phyloP scores from a whole-genome alignment of 2,329 filamentous ascomycete genomes.

The Lachnellula occidentalis region DNA sequence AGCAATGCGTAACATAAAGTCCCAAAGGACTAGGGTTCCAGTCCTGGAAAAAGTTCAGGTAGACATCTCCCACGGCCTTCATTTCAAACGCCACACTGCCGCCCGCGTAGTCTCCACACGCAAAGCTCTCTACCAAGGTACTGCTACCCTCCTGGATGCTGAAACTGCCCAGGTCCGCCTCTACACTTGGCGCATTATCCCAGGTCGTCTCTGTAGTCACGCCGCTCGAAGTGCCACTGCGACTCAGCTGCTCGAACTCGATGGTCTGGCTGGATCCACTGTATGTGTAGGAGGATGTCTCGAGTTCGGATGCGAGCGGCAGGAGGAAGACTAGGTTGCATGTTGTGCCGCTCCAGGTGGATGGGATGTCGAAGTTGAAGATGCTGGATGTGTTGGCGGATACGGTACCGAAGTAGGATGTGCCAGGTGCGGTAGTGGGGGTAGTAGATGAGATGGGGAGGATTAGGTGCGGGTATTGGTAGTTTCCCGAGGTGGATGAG shows the following conservation, averaged over 20 bases:
- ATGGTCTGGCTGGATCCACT: conserved; percentile 46
- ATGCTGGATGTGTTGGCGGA: conserved; percentile 48
- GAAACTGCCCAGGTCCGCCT: conserved; percentile 38
- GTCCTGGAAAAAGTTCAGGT: conserved; percentile 59
- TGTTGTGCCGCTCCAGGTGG: conserved; percentile 46
- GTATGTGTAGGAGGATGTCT: conserved; percentile 53
- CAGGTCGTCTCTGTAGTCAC: conserved; percentile 48
- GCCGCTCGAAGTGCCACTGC: conserved; percentile 13
- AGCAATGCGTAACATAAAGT: conserved; percentile 30
- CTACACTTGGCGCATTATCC: conserved; percentile 44
- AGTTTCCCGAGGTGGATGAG: conserved; percentile 39
- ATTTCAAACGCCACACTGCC: conserved; percentile 48
- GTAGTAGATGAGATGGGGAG: conserved; percentile 43
- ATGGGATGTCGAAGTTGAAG: conserved; percentile 64
- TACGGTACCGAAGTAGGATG: conserved; percentile 49
- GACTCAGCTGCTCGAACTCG: conserved; percentile 44
- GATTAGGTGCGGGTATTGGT: conserved; percentile 41
- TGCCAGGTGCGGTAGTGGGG: conserved; percentile 20
- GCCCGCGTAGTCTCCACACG: conserved; percentile 44
- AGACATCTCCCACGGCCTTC: conserved; percentile 42
- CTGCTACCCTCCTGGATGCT: conserved; percentile 48
- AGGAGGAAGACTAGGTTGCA: conserved; percentile 63
- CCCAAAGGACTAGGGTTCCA: conserved; percentile 47
- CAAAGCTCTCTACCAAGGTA: conserved; percentile 47
- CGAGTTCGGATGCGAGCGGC: conserved; percentile 49